These are phyloP conservation scores for Globisporangium sylvaticum DNA, from an alignment of 352 stramenopile genomes.

Conservation along the genomic window DNA sequence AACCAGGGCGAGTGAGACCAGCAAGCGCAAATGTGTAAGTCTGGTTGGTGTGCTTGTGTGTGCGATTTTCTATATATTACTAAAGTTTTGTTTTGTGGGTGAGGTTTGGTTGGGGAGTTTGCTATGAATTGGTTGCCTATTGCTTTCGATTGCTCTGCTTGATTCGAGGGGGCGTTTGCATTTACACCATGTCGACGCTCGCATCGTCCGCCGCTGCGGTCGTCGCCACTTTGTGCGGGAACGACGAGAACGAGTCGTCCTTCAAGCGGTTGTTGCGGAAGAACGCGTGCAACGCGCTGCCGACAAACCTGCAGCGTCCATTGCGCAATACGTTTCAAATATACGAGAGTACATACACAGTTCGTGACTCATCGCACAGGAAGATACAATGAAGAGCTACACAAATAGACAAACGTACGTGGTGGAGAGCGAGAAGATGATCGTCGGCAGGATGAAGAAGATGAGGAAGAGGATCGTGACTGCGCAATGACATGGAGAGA, in stretches of 20 bases:
- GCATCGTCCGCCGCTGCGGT: slow-evolving; percentile 16
- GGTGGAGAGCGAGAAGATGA: slow-evolving; percentile 62
- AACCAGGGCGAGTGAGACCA: slow-evolving; percentile 13
- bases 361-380: no score
- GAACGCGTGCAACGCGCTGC: slow-evolving; percentile 44
- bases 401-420: slow-evolving; percentile 30
- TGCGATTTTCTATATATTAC: slow-evolving; percentile 14
- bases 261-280: slow-evolving; percentile 69
- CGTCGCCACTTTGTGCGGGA: slow-evolving; percentile 14
- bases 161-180: neutral
- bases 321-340: no score
- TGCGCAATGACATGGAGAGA: slow-evolving; percentile 16
- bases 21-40: neutral
- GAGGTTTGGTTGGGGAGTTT: neutral
- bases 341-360: no score
- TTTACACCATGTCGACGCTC: slow-evolving; percentile 41
- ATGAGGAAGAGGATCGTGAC: slow-evolving; percentile 68
- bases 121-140: neutral
- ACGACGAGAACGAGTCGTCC: slow-evolving; percentile 42
- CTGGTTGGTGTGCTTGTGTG: neutral
- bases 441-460: slow-evolving; percentile 68
- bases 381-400: neutral
- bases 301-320: slow-evolving; percentile 24
- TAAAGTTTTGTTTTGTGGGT: neutral
- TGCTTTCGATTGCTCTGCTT: neutral